Evolutionary conservation across 2,329 filamentous ascomycete genomes (phyloP), one percentile per base, ranked within the genome.

Genomic region (Verticillium klebahnii): DNA sequence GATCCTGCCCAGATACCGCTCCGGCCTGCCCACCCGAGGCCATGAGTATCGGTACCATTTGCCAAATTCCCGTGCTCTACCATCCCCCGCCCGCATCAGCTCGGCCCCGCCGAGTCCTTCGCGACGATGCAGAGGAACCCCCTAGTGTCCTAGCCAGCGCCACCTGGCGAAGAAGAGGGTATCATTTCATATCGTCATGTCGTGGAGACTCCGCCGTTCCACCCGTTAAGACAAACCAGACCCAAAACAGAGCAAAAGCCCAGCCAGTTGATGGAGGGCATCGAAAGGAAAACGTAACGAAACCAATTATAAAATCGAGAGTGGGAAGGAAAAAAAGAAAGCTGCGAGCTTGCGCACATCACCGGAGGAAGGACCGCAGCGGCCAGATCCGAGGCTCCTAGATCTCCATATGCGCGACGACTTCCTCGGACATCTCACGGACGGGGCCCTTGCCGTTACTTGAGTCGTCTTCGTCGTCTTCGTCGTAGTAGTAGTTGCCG

Each of bases 401-500:
- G 67, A 89, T 82, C 69, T 89, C 86, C 85, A 89, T 88, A 23
- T 80, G 78, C 4, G 80, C 80, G 34, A 84, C 85, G 56, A 89
- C 80, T 64, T 89, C 86, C 72, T 89, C 86, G 66, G 85, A 88
- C 72, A 87, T 80, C 34, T 82, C 81, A 50, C 85, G 79, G 55
- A 85, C 77, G 8, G 77, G 76, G 54, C 76, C 75, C 61, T 74
- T 76, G n/a, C 73, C 73, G 11, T 74, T 75, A 55, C 77, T 75
- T 23, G 45, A 50, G 19, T 77, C 77, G 17, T 75, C 74, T 56
- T 80, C 77, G 12, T 79, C 71, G 15, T 75, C 76, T 7, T 78
- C 74, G n/a, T 80, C 75, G 54, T 81, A 77, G 32, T 80, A 78
- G 25, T 77, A 74, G 37, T 77, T 75, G 29, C 80, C 79, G 36